phyloP scores from a whole-genome alignment of 225 moss, liverwort and hornwort species.

The Climacium dendroides region DNA sequence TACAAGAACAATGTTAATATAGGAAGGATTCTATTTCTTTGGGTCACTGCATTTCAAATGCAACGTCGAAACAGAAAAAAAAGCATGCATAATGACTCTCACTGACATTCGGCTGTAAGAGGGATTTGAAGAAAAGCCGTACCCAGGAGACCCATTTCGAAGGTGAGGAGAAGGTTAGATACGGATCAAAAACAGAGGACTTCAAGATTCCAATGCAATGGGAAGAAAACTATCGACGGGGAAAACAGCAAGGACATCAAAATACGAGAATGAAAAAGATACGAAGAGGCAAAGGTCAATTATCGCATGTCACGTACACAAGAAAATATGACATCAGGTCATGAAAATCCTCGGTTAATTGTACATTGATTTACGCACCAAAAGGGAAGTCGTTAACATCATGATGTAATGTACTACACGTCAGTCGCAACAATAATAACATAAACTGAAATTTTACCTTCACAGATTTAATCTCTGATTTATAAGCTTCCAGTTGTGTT shows the following conservation, averaged over 20 bases:
- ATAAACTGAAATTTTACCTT: constrained; percentile 25
- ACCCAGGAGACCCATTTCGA: not conserved
- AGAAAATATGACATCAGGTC: not conserved
- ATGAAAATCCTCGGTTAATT: not conserved
- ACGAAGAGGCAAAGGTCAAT: not conserved
- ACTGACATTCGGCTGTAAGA: not conserved
- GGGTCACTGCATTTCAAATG: not conserved
- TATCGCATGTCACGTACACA: not conserved
- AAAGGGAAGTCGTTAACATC: not conserved
- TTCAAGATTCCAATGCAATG: not conserved
- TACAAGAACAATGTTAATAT: not conserved
- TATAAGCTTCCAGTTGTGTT: constrained; percentile 22
- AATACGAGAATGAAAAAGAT: not conserved
- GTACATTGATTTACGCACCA: not conserved
- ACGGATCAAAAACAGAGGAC: not conserved
- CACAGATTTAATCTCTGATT: constrained; percentile 51
- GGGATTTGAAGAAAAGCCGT: not conserved
- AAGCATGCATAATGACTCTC: not conserved
- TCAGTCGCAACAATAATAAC: not conserved
- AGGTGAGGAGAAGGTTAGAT: not conserved
- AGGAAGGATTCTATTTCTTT: not conserved
- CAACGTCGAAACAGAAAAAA: not conserved
- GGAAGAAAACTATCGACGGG: not conserved
- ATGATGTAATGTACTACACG: not conserved
- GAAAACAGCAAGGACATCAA: not conserved